These are phyloP conservation scores for Aspergillus novoparasiticus DNA, from an alignment of 2,329 filamentous ascomycete species.

Conservation along the genomic window DNA sequence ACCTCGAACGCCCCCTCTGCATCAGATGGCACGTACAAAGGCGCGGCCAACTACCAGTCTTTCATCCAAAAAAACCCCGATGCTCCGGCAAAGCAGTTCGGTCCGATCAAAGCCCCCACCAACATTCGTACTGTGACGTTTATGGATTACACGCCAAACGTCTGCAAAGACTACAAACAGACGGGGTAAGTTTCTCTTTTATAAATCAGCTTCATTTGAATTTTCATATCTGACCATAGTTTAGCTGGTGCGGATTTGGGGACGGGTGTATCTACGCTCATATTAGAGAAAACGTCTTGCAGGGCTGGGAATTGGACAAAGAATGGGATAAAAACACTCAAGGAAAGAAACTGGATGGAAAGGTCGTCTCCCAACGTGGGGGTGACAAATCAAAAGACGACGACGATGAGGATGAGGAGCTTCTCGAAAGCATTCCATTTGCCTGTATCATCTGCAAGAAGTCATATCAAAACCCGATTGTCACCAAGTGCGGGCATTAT, in stretches of 20 bases:
- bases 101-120: conserved; percentile 80
- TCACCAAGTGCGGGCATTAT: conserved; percentile 93
- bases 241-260: conserved; percentile 52
- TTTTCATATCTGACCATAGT: not conserved
- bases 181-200: conserved; percentile 58
- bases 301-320: conserved; percentile 91
- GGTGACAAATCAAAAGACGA: conserved; percentile 46
- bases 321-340: conserved; percentile 89
- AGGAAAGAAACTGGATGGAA: conserved; percentile 50
- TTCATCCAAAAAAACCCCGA: conserved; percentile 83
- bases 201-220: not conserved
- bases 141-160: conserved; percentile 87
- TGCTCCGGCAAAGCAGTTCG: conserved; percentile 69
- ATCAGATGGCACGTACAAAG: conserved; percentile 73
- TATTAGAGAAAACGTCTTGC: conserved; percentile 68
- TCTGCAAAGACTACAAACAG: conserved; percentile 92
- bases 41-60: conserved; percentile 68
- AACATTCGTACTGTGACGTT: conserved; percentile 90
- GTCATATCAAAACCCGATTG: conserved; percentile 75
- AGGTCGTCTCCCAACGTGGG: conserved; percentile 51
- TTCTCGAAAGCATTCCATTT: conserved; percentile 84
- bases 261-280: conserved; percentile 76
- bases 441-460: conserved; percentile 84
- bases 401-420: conserved; percentile 65
- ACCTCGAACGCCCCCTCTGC: conserved; percentile 17